phyloP scores from a whole-genome alignment of 2,329 filamentous ascomycete species.

The Alternaria longipes region DNA sequence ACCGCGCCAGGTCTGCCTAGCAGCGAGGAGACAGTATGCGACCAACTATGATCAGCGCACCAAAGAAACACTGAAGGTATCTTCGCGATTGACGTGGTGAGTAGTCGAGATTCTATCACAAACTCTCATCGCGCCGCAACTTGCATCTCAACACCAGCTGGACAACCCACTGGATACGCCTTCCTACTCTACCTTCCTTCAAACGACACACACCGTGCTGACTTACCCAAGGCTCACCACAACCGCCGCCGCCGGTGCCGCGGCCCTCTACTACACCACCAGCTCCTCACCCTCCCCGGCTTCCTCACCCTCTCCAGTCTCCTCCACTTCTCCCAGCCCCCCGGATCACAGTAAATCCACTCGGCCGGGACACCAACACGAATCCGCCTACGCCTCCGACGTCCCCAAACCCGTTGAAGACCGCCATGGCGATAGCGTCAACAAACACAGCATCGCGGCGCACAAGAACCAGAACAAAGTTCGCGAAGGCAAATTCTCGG shows the following conservation, averaged over 20 bases:
- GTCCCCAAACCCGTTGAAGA: slow-evolving; percentile 39
- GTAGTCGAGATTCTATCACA: slow-evolving; percentile 9
- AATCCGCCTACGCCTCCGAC: slow-evolving; percentile 26
- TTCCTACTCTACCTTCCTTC: background rate
- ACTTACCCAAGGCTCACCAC: slow-evolving; percentile 26
- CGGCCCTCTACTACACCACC: slow-evolving; percentile 27
- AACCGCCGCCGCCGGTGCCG: slow-evolving; percentile 26
- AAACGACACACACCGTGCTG: slow-evolving; percentile 5
- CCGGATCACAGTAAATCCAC: slow-evolving; percentile 1
- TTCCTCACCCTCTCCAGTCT: background rate
- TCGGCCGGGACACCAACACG: slow-evolving; percentile 15
- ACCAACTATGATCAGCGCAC: slow-evolving; percentile 33
- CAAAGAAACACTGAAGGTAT: slow-evolving; percentile 25
- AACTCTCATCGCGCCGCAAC: background rate
- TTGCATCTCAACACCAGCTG: background rate
- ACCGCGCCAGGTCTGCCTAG: slow-evolving; percentile 11
- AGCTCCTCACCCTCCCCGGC: slow-evolving; percentile 5
- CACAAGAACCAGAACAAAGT: slow-evolving; percentile 37
- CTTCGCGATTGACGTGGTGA: slow-evolving; percentile 31
- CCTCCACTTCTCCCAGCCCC: slow-evolving; percentile 1
- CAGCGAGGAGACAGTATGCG: slow-evolving; percentile 27
- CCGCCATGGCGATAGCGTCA: slow-evolving; percentile 34
- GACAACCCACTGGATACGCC: background rate
- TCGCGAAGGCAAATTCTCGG: slow-evolving; percentile 35
- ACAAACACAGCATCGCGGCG: slow-evolving; percentile 37